Conservation (phyloP, 2,329 filamentous ascomycete genomes). For the Lecanicillium sp. region DNA sequence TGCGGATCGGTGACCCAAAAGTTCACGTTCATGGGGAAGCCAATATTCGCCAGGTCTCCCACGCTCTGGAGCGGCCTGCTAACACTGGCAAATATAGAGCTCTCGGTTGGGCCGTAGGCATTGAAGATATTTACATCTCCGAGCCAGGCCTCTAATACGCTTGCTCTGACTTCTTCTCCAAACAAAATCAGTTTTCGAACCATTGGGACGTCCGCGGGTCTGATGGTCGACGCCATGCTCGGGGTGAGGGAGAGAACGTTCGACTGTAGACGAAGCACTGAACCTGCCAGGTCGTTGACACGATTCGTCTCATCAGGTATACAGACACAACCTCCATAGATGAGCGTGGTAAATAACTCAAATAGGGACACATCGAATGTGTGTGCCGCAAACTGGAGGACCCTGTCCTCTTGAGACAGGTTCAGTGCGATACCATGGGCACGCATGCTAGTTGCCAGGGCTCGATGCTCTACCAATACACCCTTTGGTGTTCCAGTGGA, state of each 20-base stretch:
- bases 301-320: conserved; percentile 17
- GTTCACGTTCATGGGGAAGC: conserved; percentile 5
- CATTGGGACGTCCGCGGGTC: conserved; percentile 2
- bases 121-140: conserved; percentile 30
- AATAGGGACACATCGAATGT: conserved; percentile 16
- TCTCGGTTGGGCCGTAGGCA: conserved; percentile 37
- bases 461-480: conserved; percentile 7
- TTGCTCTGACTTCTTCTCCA: conserved; percentile 27
- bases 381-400: conserved; percentile 16
- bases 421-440: neutral
- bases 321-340: conserved; percentile 16
- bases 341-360: conserved; percentile 15
- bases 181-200: conserved; percentile 17
- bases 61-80: neutral
- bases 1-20: conserved; percentile 19
- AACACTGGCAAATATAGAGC: conserved; percentile 22
- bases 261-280: conserved; percentile 3
- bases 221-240: conserved; percentile 13
- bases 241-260: conserved; percentile 15
- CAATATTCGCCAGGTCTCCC: conserved; percentile 4
- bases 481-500: conserved; percentile 15
- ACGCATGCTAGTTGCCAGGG: neutral
- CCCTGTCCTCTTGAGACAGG: conserved; percentile 24
- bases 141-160: conserved; percentile 14
- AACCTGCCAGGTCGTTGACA: conserved; percentile 15